Evolutionary conservation across 164 flowering plant genomes (phyloP).

Genomic region (Platanus orientalis): DNA sequence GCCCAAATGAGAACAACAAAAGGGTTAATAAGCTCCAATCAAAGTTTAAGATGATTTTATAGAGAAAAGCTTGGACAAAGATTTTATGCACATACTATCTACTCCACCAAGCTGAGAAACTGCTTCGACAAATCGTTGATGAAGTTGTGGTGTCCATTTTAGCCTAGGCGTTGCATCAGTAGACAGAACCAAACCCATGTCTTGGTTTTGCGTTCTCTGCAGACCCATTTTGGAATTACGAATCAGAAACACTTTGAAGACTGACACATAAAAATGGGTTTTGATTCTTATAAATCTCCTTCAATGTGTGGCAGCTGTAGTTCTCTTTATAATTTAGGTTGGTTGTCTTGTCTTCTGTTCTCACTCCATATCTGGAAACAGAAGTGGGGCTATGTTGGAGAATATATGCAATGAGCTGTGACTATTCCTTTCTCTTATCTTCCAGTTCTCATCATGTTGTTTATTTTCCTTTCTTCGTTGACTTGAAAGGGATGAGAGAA

Average conservation of each 20-base stretch:
- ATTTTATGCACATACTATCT: slow-evolving; percentile 40
- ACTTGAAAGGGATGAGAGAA: slow-evolving; percentile 55
- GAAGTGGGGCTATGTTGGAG: slow-evolving; percentile 59
- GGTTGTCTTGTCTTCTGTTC: slow-evolving; percentile 36
- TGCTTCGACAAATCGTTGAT: slow-evolving; percentile 63
- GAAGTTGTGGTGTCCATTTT: slow-evolving; percentile 86
- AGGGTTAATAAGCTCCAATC: not conserved
- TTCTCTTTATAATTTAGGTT: slow-evolving; percentile 36
- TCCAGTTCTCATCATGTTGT: slow-evolving; percentile 16
- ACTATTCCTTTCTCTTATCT: slow-evolving; percentile 32
- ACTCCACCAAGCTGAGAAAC: slow-evolving; percentile 69
- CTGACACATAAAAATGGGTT: slow-evolving; percentile 9
- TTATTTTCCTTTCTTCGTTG: slow-evolving; percentile 31
- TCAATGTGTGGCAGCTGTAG: slow-evolving; percentile 24
- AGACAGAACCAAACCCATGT: slow-evolving; percentile 61
- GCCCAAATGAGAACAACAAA: too few relatives aligned
- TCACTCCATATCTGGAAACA: slow-evolving; percentile 79
- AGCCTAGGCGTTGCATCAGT: slow-evolving; percentile 85
- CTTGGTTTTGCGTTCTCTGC: slow-evolving; percentile 36
- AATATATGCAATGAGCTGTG: slow-evolving; percentile 83
- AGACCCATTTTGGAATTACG: slow-evolving; percentile 25
- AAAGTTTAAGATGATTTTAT: too few relatives aligned
- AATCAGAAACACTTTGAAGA: not conserved
- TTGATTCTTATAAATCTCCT: slow-evolving; percentile 17
- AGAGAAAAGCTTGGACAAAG: not conserved